Conservation (phyloP, 1,284 basidiomycete genomes). For the Moesziomyces antarcticus region DNA sequence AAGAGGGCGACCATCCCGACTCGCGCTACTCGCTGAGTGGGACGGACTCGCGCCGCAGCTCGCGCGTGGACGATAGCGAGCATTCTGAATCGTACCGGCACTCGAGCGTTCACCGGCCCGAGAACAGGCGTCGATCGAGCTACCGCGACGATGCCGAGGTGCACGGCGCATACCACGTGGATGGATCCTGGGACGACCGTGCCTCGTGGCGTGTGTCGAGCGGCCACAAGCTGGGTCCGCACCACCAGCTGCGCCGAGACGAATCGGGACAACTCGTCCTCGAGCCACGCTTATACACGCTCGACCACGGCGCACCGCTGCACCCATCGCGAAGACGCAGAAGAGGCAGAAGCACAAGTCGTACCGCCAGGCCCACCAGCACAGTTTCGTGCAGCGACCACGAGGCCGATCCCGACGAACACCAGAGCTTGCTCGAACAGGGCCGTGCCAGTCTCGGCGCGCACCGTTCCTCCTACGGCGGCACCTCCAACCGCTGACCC, state of each 20-base stretch:
- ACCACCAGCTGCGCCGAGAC: slow-evolving; percentile 40
- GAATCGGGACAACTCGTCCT: slow-evolving; percentile 36
- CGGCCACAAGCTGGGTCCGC: slow-evolving; percentile 55
- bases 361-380: neutral
- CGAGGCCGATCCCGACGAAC: slow-evolving; percentile 5
- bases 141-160: slow-evolving; percentile 7
- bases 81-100: slow-evolving; percentile 29
- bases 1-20: slow-evolving; percentile 31
- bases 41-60: slow-evolving; percentile 28
- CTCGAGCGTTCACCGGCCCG: slow-evolving; percentile 35
- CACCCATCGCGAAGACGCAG: slow-evolving; percentile 8
- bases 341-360: slow-evolving; percentile 8
- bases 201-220: slow-evolving; percentile 51
- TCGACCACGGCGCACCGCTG: slow-evolving; percentile 31
- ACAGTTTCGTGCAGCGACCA: neutral
- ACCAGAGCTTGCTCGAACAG: slow-evolving; percentile 37
- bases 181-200: slow-evolving; percentile 46
- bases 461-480: slow-evolving; percentile 16
- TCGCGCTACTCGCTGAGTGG: slow-evolving; percentile 12
- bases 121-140: slow-evolving; percentile 17
- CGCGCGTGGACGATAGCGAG: slow-evolving; percentile 18
- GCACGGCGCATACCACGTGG: slow-evolving; percentile 27
- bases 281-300: slow-evolving; percentile 37
- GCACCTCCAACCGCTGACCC: slow-evolving; percentile 13
- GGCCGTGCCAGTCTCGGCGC: slow-evolving; percentile 1